Evolutionary conservation across 805 yeast species (phyloP), one percentile per base, ranked within the genome.

Genomic region (Hermanozyma aechmeae): DNA sequence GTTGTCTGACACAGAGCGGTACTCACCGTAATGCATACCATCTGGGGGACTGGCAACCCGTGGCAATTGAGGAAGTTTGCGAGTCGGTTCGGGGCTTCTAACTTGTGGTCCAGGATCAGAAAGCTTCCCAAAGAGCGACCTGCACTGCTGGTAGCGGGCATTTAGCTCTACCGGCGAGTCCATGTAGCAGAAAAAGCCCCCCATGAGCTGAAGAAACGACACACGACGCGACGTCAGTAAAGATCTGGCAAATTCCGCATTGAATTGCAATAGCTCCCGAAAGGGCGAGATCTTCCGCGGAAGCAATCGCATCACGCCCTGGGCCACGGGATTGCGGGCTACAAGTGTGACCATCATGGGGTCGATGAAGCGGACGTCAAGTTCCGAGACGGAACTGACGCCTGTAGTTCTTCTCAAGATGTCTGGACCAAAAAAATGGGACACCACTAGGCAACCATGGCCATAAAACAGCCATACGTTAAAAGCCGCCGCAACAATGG

Each of bases 401-500:
- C 20, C 20, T 5, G n/a, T 27, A 15, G 19, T 13, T 11, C 14
- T 12, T 9, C 31, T 23, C 3, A 26, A 20, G 9, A 33, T 4
- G 9, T 10, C 13, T 11, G 42, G 42, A 13, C 36, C 15, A 15
- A 30, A 36, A 20, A 26, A 28, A 25, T 28, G 23, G 16, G 33
- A 14, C 6, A 24, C 18, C 18, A 38, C 34, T 13, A 32, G 24
- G 27, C 42, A 38, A 13, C 42, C 42, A 17, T 37, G 39, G 22
- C 32, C 30, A 24, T 37, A 38, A 24, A 38, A 38, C 33, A 38
- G 26, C 42, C 42, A 38, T 19, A 34, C 21, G 10, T 31, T 29
- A 9, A 32, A 32, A 14, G 22, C 28, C 35, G 10, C 37, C 37
- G n/a, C n/a, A n/a, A n/a, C n/a, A n/a, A n/a, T n/a, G n/a, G n/a